Evolutionary conservation across 2,329 filamentous ascomycete genomes (phyloP).

Genomic region (Claviceps capensis): DNA sequence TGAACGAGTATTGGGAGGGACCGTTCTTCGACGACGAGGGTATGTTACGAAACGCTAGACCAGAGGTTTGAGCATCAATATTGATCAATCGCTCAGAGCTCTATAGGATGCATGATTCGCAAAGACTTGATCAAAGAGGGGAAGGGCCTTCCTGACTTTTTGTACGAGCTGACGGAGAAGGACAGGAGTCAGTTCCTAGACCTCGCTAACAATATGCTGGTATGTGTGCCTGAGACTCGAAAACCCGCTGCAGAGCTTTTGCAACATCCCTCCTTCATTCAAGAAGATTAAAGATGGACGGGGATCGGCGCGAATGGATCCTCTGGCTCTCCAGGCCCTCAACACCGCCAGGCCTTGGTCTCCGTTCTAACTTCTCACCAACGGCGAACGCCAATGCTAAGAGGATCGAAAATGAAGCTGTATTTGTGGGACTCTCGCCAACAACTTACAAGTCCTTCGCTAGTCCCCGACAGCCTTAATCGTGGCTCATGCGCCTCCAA

Average conservation of each 20-base stretch:
- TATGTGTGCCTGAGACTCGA: conserved; percentile 10
- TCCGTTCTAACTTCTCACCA: too few species aligned
- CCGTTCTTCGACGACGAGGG: conserved; percentile 9
- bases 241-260: conserved; percentile 12
- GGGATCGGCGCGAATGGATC: too few species aligned
- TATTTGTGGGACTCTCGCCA: too few species aligned
- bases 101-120: conserved; percentile 6
- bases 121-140: conserved; percentile 5
- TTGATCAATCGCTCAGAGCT: neutral
- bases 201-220: conserved; percentile 13
- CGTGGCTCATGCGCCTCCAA: too few species aligned
- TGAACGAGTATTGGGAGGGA: conserved; percentile 12
- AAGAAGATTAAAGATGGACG: too few species aligned
- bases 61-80: neutral
- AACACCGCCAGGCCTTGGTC: too few species aligned
- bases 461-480: too few species aligned
- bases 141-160: conserved; percentile 6
- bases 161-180: conserved; percentile 8
- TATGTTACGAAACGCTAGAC: neutral
- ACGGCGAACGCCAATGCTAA: too few species aligned
- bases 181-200: conserved; percentile 13
- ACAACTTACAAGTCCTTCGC: too few species aligned
- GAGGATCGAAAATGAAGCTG: too few species aligned
- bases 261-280: conserved; percentile 10
- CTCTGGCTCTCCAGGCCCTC: too few species aligned